Evolutionary conservation across 192 early-diverging fungal genomes (phyloP).

Genomic region (Neocallimastix lanati): DNA sequence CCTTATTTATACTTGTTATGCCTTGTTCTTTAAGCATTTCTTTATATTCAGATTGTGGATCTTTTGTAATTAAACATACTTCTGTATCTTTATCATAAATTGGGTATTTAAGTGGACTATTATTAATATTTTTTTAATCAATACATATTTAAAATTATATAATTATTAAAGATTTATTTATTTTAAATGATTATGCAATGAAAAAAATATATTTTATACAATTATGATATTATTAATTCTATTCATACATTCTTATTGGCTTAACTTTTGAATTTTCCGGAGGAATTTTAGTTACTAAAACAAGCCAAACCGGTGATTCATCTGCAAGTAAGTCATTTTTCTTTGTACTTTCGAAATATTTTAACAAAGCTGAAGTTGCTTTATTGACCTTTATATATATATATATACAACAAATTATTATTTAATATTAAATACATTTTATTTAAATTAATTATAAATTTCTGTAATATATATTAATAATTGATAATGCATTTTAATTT

Average conservation of each 20-base stretch:
- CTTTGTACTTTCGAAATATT: not conserved
- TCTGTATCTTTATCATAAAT: constrained; percentile 40
- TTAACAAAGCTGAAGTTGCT: not conserved
- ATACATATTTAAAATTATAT: no score
- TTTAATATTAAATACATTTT: no score
- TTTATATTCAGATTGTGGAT: constrained; percentile 60
- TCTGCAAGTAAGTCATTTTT: constrained; percentile 1
- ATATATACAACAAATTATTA: no score
- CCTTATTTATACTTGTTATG: constrained; percentile 45
- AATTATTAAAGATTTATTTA: no score
- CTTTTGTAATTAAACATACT: constrained; percentile 79
- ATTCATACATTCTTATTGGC: constrained; percentile 46
- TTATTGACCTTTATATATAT: not conserved
- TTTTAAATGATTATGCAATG: no score
- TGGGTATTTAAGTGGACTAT: constrained; percentile 48
- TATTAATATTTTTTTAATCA: no score
- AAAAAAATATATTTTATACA: no score
- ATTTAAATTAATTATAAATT: no score
- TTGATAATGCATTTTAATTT: no score
- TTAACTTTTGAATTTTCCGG: constrained; percentile 34
- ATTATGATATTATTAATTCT: no score
- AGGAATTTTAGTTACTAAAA: constrained; percentile 53
- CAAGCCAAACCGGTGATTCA: constrained; percentile 29
- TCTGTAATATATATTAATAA: no score
- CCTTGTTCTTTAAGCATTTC: constrained; percentile 42